Evolutionary conservation across 1,284 basidiomycete genomes (phyloP), one percentile per base, ranked within the genome.

Genomic region (Thecaphora thlaspeos): DNA sequence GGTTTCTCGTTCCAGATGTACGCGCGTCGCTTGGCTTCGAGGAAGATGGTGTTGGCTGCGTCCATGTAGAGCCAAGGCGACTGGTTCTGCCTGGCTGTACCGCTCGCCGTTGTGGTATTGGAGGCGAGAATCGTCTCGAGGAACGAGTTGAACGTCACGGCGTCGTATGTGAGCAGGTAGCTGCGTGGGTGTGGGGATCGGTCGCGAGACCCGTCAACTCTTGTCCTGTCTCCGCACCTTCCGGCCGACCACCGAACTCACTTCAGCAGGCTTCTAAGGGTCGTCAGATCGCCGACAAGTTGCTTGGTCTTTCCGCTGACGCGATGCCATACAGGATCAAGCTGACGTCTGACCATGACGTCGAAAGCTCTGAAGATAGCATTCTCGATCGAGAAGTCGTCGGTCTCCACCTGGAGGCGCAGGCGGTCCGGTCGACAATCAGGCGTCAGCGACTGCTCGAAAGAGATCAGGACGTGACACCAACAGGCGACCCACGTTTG

Each of bases 291-390:
- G 44, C 84, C 84, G 7, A 97, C 91, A 12, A 97, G 85, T 60
- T 92, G 89, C 71, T 91, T 92, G 1, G 92, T 98, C 67, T 86
- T 88, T 3, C 89, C 86, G 1, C 91, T 90, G 23, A 96, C 90
- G 78, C 91, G 90, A 78, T 98, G 92, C 95, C 95, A 98, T 4
- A 96, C 88, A 0, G 92, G 85, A 76, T 95, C 90, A 4, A 98
- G 84, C 69, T 92, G 90, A 40, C 87, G 84, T 10, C 93, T 85
- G 1, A 97, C 91, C 47, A 95, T 83, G 21, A 86, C 82, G 72
- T 98, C 94, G 74, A 98, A 99, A 1, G 89, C 91, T 26, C 87
- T 85, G 79, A 97, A 97, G 69, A 98, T 92, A 0, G 91, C 90
- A 68, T 90, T 94, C 71, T 96, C 90, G 42, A 97, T 84, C 5